Base-by-base conservation (phyloP, 306 rosid genomes). In the Trichosanthes cucumerina region DNA sequence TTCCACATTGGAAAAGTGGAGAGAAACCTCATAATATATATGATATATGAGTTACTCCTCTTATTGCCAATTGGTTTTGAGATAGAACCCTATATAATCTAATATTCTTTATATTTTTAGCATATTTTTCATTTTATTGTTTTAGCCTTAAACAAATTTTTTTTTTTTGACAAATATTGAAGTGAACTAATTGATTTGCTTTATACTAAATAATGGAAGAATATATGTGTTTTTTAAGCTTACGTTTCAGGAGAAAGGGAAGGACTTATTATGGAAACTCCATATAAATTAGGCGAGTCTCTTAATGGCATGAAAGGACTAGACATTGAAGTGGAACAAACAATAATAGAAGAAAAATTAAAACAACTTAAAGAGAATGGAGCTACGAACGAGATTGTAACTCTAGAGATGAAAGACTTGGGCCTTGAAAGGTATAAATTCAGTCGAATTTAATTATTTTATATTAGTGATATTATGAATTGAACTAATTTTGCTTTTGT, bases 191-290 rank as follows among this genome's bases (percentile, higher is more conserved):
- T 3, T 3, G 39, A 43, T 54, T 54, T 54, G n/a, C 4, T n/a
- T 16, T 33, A 66, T 19, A 38, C 3, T 9, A 39, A 66, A 65
- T 33, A 63, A 31, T 63, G 19, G 46, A 11, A 38, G 26, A 2
- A 39, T 9, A 21, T 44, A 21, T 24, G 6, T 23, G 5, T 18
- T 23, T 16, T 6, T 76, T 36, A 77, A 94, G 98, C 97, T 47
- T 94, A 90, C 79, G 93, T 94, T 1, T 88, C 83, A 36, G 96
- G 98, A 1, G 98, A 94, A 81, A 87, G 56, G 79, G 88, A 46
- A 14, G 97, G 97, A 15, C 83, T 94, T 0, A 85, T 94, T 24
- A 76, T 80, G 2, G 98, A 92, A 77, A 84, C 41, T 8, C 89
- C 95, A 1, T 86, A 62, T 79, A 53, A 52, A 41, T 79, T 87